Evolutionary conservation across 2,329 filamentous ascomycete species (phyloP), one percentile per base, ranked within the genome.

Genomic region (Clarireedia monteithiana): DNA sequence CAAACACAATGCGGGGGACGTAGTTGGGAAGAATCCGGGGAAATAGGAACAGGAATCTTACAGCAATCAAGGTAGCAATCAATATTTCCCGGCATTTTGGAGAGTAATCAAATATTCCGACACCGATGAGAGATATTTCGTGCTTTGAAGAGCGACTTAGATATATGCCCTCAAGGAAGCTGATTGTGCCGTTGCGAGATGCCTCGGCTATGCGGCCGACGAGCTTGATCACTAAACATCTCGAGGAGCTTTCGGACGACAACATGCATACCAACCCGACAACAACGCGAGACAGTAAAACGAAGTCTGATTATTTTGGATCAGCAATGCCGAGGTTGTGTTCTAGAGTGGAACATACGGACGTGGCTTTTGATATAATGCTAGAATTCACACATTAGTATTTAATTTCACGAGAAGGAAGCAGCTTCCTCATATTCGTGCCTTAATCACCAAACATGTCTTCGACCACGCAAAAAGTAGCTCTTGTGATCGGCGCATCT

Each of bases 401-500:
- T 30, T 30, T 30, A 9, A 30, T 30, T 7, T 9, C 7, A 30
- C 7, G 9, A 34, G 30, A 34, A 34, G 10, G 10, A 34, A 34
- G 30, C 14, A 34, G 30, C 12, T 12, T 34, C 30, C 30, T 34
- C n/a, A 34, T n/a, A 54, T 44, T 9, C n/a, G 14, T 2, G 26
- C n/a, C 5, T 24, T 24, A 38, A 40, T 27, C 23, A 2, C 50
- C 24, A 24, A 20, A 39, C 6, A 47, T 34, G 36, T 45, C 14
- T 26, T 64, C 64, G 61, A 23, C 59, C 36, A 50, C 56, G 24
- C 55, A 58, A 53, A 60, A 63, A 39, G 86, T 91, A 6, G 87
- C 86, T 20, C 76, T 91, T 20, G 75, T 92, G 4, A 78, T 91
- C 20, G 88, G 88, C 40, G 88, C 86, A 2, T 91, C 88, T 0